Evolutionary conservation across 768 basidiomycete species (phyloP), one percentile per base, ranked within the genome.

Genomic region (Xerocomellus amylosporus): DNA sequence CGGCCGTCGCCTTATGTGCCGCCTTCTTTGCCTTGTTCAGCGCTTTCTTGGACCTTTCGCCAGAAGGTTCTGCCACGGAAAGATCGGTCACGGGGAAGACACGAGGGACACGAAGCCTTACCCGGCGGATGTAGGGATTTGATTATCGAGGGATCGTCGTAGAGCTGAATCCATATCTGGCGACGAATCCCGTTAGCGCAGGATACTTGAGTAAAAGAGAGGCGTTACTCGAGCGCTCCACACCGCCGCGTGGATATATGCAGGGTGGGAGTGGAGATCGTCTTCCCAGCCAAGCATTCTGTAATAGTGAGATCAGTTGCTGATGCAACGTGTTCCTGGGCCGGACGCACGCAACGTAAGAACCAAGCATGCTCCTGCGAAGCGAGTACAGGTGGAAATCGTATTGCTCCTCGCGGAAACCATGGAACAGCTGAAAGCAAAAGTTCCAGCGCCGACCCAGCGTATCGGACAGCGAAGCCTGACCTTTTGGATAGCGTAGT

Each of bases 341-440:
- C 28, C 20, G 28, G 42, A 75, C 88, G 56, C 61, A 98, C 96
- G 85, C 83, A 49, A 90, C 56, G 68, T 98, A 98, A 13, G 92
- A 83, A 49, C 86, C 87, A 33, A 98, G 73, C 8, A 90, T 96
- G 63, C 86, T 90, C 62, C 90, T 93, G 49, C 97, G 86, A 60
- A 98, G 60, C 60, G 91, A 91, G 70, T 98, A 99, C 8, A 88
- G 85, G 69, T 99, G 97, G 79, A 99, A 99, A 71, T 99, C 97
- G 62, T 88, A 98, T 72, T 98, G 94, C 64, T 97, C 95, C 60
- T 98, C 93, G 59, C 97, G 93, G 59, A 90, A 82, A 49, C 89
- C 88, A 49, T 87, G 80, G 69, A 96, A 98, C 15, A 86, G 74
- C 90, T 91, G 55, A 38, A 28, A 46, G 31, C 20, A 48, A 48